A percentile compares a stretch with the other conserved stretches of the same genome.
Evolutionary conservation across 495 filamentous ascomycete species (phyloP).

Genomic region (Antarctomyces pellizariae): DNA sequence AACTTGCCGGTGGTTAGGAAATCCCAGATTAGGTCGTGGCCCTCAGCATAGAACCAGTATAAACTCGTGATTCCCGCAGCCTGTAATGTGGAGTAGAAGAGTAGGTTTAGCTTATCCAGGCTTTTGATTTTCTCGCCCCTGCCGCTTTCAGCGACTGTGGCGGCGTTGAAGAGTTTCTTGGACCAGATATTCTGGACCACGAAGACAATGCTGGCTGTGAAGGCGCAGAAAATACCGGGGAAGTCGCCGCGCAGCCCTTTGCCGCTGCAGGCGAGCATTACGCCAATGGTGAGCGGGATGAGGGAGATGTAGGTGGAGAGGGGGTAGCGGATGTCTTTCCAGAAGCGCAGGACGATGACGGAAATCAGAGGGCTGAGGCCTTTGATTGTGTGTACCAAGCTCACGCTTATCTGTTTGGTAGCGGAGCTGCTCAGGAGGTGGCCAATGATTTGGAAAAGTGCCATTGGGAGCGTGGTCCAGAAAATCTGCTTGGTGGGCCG

Average conservation of each 20-base stretch:
- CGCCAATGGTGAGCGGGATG: conserved; percentile 72
- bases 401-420: conserved; percentile 84
- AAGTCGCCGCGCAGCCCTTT: conserved; percentile 73
- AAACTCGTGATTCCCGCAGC: conserved; percentile 81
- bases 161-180: conserved; percentile 96
- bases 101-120: conserved; percentile 86
- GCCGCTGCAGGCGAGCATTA: conserved; percentile 86
- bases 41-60: conserved; percentile 84
- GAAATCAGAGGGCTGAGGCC: conserved; percentile 95
- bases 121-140: conserved; percentile 34
- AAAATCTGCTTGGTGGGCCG: conserved; percentile 68
- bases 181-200: conserved; percentile 98
- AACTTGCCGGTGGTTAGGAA: no score
- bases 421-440: conserved; percentile 87
- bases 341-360: conserved; percentile 71
- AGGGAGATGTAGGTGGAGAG: conserved; percentile 78
- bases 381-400: conserved; percentile 95
- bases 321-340: conserved; percentile 76
- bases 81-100: conserved; percentile 85
- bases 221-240: conserved; percentile 66
- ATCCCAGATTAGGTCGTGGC: conserved; percentile 46
- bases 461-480: conserved; percentile 64
- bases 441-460: conserved; percentile 78
- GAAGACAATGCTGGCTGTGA: conserved; percentile 75
- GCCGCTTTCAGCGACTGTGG: conserved; percentile 49